Conservation (phyloP, 768 basidiomycete genomes). For the Mycena vitilis region DNA sequence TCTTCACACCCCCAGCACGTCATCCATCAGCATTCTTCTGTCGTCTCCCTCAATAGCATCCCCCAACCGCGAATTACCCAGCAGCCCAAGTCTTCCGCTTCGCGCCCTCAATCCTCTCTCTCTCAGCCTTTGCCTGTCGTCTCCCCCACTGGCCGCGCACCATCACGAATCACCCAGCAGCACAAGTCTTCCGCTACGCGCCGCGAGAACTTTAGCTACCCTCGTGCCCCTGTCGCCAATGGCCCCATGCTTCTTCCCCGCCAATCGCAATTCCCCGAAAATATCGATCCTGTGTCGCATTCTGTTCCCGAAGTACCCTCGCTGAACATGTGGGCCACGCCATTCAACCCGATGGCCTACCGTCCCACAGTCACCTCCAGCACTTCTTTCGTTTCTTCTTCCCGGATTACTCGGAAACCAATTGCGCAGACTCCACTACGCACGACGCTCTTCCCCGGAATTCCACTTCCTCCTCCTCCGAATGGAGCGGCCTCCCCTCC, state of each 20-base stretch:
- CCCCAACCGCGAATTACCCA: background rate
- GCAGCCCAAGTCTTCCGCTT: background rate
- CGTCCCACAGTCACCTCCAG: background rate
- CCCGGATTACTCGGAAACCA: background rate
- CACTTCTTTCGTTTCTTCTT: background rate
- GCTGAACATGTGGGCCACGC: constrained; percentile 2
- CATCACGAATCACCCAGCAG: background rate
- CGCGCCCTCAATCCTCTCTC: background rate
- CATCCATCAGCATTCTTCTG: background rate
- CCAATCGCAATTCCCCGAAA: background rate
- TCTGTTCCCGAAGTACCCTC: background rate
- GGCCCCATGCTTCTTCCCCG: constrained; percentile 16
- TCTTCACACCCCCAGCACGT: background rate
- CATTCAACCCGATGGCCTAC: background rate
- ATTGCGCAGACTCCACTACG: background rate
- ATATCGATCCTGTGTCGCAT: constrained; percentile 7
- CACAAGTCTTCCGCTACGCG: background rate
- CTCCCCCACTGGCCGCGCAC: background rate
- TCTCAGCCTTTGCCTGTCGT: background rate
- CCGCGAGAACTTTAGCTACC: background rate
- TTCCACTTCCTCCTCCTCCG: constrained; percentile 3
- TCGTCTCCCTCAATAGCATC: background rate
- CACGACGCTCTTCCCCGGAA: constrained; percentile 2
- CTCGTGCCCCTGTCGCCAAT: background rate
- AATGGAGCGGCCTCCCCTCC: background rate